Conservation (phyloP, 768 basidiomycete genomes). For the Leccinum uliginosum region DNA sequence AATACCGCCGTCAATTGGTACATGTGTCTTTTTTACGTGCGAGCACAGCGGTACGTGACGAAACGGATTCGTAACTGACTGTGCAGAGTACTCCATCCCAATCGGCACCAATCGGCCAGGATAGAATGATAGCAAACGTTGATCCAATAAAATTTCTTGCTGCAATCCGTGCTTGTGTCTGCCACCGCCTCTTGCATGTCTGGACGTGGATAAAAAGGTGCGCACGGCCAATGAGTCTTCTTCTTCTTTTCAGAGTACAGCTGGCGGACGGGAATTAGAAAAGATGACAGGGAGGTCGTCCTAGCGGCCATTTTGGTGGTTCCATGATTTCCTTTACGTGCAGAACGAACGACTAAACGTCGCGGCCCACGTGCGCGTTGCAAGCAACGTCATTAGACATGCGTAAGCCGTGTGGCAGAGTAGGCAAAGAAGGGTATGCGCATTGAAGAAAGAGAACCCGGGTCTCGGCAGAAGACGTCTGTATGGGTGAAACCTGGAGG, state of each 20-base stretch:
- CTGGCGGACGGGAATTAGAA: conserved; percentile 8
- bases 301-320: conserved; percentile 5
- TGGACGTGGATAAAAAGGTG: conserved; percentile 8
- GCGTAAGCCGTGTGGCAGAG: conserved; percentile 16
- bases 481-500: not conserved
- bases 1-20: not conserved
- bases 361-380: conserved; percentile 5
- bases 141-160: conserved; percentile 10
- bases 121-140: conserved; percentile 5
- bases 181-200: not conserved
- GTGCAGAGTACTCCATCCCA: not conserved
- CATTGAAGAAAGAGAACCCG: not conserved
- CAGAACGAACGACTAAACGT: conserved; percentile 1
- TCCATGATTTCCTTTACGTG: conserved; percentile 21
- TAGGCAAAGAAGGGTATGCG: conserved; percentile 6
- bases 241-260: conserved; percentile 2
- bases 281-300: conserved; percentile 8
- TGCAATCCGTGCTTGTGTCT: not conserved
- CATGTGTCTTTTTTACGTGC: conserved; percentile 9
- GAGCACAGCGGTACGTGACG: not conserved
- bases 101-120: conserved; percentile 14
- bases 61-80: conserved; percentile 1
- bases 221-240: not conserved
- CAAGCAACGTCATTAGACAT: conserved; percentile 20
- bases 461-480: not conserved